Evolutionary conservation across 1,284 basidiomycete species (phyloP).

Genomic region (Xanthoconium separans): DNA sequence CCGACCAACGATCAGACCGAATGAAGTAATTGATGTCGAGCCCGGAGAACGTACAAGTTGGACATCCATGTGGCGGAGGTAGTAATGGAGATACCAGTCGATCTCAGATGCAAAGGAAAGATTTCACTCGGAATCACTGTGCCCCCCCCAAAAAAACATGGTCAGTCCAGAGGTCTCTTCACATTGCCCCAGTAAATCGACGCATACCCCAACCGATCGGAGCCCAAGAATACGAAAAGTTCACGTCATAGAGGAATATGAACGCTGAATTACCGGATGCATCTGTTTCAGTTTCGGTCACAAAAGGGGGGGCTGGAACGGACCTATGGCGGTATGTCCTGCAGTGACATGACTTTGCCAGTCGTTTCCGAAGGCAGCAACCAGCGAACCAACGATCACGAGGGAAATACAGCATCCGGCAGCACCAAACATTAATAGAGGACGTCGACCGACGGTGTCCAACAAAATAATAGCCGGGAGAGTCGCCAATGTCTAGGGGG

Average conservation of each 20-base stretch:
- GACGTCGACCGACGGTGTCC: slow-evolving; percentile 34
- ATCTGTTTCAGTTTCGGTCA: not conserved
- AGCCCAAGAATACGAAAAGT: slow-evolving; percentile 38
- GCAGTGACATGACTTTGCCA: slow-evolving; percentile 29
- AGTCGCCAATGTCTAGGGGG: slow-evolving; percentile 27
- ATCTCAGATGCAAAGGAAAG: slow-evolving; percentile 34
- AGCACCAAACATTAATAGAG: slow-evolving; percentile 33
- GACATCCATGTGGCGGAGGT: slow-evolving; percentile 33
- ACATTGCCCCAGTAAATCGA: not conserved
- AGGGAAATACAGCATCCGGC: slow-evolving; percentile 31
- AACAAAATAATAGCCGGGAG: slow-evolving; percentile 31
- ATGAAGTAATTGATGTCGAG: not conserved
- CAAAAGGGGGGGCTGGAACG: not conserved
- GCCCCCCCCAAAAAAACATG: not conserved
- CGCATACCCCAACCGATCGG: slow-evolving; percentile 35
- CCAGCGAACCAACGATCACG: slow-evolving; percentile 28
- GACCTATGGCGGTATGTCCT: slow-evolving; percentile 31
- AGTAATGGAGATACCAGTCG: slow-evolving; percentile 35
- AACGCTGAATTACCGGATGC: slow-evolving; percentile 29
- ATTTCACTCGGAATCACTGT: slow-evolving; percentile 34
- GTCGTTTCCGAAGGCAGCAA: slow-evolving; percentile 30
- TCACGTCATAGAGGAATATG: slow-evolving; percentile 33
- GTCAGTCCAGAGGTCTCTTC: not conserved
- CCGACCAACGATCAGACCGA: not conserved
- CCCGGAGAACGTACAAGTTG: slow-evolving; percentile 18